These are phyloP conservation scores for Diaporthe sp. DNA, from an alignment of 2,329 filamentous ascomycete genomes.

Conservation along the genomic window DNA sequence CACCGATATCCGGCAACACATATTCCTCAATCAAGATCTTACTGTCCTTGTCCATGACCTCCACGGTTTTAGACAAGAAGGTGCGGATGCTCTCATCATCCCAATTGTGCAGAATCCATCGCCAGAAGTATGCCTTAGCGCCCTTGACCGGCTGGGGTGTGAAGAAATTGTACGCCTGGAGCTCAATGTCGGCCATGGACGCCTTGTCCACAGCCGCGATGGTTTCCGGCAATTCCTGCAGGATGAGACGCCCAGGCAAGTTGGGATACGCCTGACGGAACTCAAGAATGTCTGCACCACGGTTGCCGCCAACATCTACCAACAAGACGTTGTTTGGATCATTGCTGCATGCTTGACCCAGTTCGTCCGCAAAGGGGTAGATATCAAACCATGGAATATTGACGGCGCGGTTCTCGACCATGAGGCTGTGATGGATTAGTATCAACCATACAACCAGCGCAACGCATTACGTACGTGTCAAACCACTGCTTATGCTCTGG, in stretches of 20 bases:
- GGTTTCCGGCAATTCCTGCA: constrained; percentile 10
- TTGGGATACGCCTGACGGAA: neutral
- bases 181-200: neutral
- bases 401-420: neutral
- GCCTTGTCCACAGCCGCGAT: constrained; percentile 1
- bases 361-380: constrained; percentile 6
- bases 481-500: constrained; percentile 1
- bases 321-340: neutral
- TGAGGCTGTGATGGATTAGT: neutral
- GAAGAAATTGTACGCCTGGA: constrained; percentile 20
- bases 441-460: neutral
- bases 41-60: neutral
- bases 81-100: neutral
- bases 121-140: constrained; percentile 26
- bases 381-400: neutral
- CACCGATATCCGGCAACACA: neutral
- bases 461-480: neutral
- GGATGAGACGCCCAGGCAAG: constrained; percentile 2
- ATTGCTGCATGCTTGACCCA: neutral
- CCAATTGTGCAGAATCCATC: constrained; percentile 33
- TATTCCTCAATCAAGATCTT: constrained; percentile 29
- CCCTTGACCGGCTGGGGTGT: constrained; percentile 21
- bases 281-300: constrained; percentile 9
- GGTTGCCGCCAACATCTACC: constrained; percentile 12
- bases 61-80: constrained; percentile 17